Conservation (phyloP, 352 stramenopile species). For the Globisporangium irregulare region DNA sequence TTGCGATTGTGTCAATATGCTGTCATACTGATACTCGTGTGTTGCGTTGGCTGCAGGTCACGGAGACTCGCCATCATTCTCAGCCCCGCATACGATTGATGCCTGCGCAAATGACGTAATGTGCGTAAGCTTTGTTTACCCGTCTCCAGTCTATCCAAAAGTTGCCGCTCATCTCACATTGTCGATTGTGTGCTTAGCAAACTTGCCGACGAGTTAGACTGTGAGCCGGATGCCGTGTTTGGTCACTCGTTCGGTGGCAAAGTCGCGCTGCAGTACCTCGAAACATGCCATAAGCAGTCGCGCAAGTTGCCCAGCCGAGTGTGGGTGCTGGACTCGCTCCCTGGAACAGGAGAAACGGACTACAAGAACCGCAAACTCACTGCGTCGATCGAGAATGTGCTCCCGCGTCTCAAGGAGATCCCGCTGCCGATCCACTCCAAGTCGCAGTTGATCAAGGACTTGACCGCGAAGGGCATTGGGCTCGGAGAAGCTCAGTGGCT, state of each 20-base stretch:
- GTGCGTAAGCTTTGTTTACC: constrained; percentile 25
- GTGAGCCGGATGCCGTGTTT: constrained; percentile 57
- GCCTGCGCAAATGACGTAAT: constrained; percentile 70
- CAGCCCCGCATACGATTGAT: constrained; percentile 52
- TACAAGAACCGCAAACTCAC: constrained; percentile 60
- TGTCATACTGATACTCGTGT: not conserved
- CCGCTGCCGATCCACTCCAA: constrained; percentile 73
- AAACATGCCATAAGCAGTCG: constrained; percentile 42
- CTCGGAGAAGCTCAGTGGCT: constrained; percentile 78
- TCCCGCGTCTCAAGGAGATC: constrained; percentile 68
- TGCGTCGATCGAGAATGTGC: constrained; percentile 69
- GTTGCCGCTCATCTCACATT: not conserved
- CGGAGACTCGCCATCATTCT: constrained; percentile 70
- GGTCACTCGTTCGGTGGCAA: constrained; percentile 83
- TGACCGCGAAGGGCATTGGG: constrained; percentile 56
- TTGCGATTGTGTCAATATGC: not conserved
- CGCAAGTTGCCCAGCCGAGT: constrained; percentile 46
- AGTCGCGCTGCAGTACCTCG: constrained; percentile 67
- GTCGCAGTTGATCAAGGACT: constrained; percentile 53
- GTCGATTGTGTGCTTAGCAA: constrained; percentile 27
- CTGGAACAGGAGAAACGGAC: constrained; percentile 56
- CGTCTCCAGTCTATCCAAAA: not conserved
- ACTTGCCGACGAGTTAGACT: constrained; percentile 44
- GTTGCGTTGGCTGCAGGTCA: constrained; percentile 34
- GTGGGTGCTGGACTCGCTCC: constrained; percentile 73